Evolutionary conservation across 768 basidiomycete genomes (phyloP), one percentile per base, ranked within the genome.

Genomic region (Suillus clintonianus): DNA sequence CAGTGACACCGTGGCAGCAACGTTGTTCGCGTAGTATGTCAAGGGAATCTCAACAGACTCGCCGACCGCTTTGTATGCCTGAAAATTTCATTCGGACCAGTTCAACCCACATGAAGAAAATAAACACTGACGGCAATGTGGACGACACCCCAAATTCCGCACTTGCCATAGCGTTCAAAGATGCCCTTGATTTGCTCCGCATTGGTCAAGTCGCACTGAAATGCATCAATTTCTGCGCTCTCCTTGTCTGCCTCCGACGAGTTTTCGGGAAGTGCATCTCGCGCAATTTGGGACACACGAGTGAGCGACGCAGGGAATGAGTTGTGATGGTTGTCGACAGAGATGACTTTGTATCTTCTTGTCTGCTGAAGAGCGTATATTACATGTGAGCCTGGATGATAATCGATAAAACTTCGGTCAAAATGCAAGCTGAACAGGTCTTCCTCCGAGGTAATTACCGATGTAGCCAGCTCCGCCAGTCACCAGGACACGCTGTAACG

Each of bases 11-110:
- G 95, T 96, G 6, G 94, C 96, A 50, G 85, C 78, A 62, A 99
- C 97, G 72, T 99, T 99, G 82, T 95, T 95, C 68, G 85, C 81
- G 76, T 99, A 99, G 79, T 99, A 99, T 14, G 88, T 86, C 72
- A 99, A 76, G 5, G 97, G 97, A 59, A 93, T 89, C 79, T 97
- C 92, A 19, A 90, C 90, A 17, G 94, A 96, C 77, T 99, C 97
- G 48, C 97, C 97, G 55, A 99, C 97, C 22, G 96, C 95, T 82
- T 99, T 99, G 82, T 92, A 89, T 5, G 97, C 97, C 94, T 95
- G 70, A 39, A 65, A 53, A 51, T 62, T 63, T 30, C 11, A 55
- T 24, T 48, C 60, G 41, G 55, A 13, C 19, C 17, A 22, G 32
- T 27, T 17, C 48, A 34, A 48, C 19, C 22, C 42, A 48, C 61